These are phyloP conservation scores for Globisporangium echinulatum DNA, from an alignment of 352 stramenopile species.

Conservation along the genomic window DNA sequence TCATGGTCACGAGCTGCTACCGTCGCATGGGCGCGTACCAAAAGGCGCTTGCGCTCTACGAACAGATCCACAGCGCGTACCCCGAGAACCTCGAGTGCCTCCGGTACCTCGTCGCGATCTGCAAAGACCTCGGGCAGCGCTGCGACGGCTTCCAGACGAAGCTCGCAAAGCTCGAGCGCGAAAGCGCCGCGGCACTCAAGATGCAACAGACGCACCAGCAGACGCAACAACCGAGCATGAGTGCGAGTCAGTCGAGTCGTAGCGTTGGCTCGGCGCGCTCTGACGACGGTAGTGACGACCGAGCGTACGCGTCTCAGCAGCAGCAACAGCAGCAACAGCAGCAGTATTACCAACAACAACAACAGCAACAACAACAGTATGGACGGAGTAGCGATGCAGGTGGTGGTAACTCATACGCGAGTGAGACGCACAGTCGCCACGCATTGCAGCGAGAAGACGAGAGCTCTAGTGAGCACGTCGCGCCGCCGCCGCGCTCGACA, in stretches of 20 bases:
- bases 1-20: constrained; percentile 96
- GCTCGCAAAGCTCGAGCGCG: constrained; percentile 86
- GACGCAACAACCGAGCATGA: constrained; percentile 14
- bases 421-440: constrained; percentile 13
- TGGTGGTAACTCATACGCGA: background rate
- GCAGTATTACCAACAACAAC: constrained; percentile 20
- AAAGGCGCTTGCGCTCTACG: constrained; percentile 91
- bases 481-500: constrained; percentile 24
- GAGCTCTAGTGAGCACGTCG: constrained; percentile 31
- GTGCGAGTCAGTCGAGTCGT: constrained; percentile 10
- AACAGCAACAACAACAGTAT: constrained; percentile 25
- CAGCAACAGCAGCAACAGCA: constrained; percentile 15
- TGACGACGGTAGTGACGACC: constrained; percentile 22
- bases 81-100: constrained; percentile 92
- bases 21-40: constrained; percentile 91
- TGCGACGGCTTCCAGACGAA: constrained; percentile 92
- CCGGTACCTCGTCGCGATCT: constrained; percentile 90
- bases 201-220: constrained; percentile 18
- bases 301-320: constrained; percentile 19
- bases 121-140: constrained; percentile 89
- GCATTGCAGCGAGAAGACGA: constrained; percentile 13
- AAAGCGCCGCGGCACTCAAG: constrained; percentile 30
- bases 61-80: constrained; percentile 93
- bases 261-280: constrained; percentile 18
- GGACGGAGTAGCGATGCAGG: constrained; percentile 18